Evolutionary conservation across 345 rosid genomes (phyloP).

Genomic region (Hibiscus mutabilis): DNA sequence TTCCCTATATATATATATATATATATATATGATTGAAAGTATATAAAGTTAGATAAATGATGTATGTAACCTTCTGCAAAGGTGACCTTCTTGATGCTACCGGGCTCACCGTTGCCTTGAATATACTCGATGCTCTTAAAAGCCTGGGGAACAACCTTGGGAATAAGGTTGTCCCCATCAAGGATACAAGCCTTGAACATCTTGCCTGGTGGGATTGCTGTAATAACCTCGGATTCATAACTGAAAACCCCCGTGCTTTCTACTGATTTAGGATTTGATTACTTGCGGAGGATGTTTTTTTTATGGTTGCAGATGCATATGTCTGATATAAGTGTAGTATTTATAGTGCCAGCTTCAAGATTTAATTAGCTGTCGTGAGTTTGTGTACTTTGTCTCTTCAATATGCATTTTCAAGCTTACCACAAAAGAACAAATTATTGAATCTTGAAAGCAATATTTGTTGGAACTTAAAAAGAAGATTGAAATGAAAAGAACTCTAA

Average conservation of each 20-base stretch:
- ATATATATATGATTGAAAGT: background rate
- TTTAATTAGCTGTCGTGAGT: background rate
- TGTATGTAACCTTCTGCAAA: background rate
- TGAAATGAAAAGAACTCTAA: no score
- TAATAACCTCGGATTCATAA: background rate
- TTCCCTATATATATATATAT: background rate
- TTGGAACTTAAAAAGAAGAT: no score
- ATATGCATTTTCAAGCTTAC: background rate
- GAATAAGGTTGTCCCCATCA: slow-evolving; percentile 16
- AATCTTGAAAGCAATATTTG: background rate
- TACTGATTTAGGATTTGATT: slow-evolving; percentile 8
- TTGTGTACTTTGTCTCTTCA: background rate
- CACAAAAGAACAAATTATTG: background rate
- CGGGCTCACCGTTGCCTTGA: background rate
- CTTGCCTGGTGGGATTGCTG: background rate
- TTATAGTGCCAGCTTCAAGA: background rate
- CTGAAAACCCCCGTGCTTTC: background rate
- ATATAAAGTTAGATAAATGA: background rate
- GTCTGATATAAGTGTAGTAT: background rate
- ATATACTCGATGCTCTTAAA: background rate
- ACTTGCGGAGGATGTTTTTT: background rate
- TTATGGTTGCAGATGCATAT: background rate
- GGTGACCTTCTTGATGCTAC: background rate
- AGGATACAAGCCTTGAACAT: slow-evolving; percentile 23
- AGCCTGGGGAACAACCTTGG: background rate